Base-by-base conservation (phyloP, 192 early-diverging fungal genomes). In the Podila minutissima region DNA sequence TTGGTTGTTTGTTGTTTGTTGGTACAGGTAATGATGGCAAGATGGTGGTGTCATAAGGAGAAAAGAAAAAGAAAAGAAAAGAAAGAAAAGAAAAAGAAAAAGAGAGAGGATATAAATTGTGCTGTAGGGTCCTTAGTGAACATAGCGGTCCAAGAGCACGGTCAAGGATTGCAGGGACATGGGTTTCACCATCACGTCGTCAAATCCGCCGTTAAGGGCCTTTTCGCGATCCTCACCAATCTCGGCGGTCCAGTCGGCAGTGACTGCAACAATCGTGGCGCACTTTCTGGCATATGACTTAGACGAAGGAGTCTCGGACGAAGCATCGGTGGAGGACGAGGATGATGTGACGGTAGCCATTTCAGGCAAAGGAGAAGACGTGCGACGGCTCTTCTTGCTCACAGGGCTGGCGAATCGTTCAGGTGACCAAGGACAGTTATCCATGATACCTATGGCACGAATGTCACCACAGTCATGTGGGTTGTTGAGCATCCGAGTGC, bases 161-260 rank as follows among this genome's bases (percentile, higher is more conserved):
- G 77, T 69, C 20, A 81, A 48, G 22, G 77, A 81, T 5, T 71
- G 77, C 46, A 81, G 33, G 10, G 77, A 81, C 41, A 81, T 69
- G 38, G 77, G 77, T 38, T 81, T 81, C 22, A 81, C 77, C 71
- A 81, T 69, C n/a, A 81, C 77, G 64, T 81, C 77, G 29, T 81
- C 77, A 62, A 81, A 81, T 1, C 77, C 77, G 6, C 67, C 62
- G 15, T 55, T 66, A 31, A 73, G 19, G 2, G 71, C 77, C 26
- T 66, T 67, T 31, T 81, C 67, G 15, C 77, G 77, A 32, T 81
- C 77, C 46, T 81, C 77, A 20, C 77, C 77, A 66, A 73, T 69
- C 22, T 81, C 77, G 15, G 71, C 77, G 0, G 60, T 46, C 66
- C 66, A 72, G 57, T 81, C 77, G 3, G 77, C 77, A 0, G 77